These are phyloP conservation scores for Flaveria bidentis DNA, from an alignment of 129 eudicot species.

Conservation along the genomic window DNA sequence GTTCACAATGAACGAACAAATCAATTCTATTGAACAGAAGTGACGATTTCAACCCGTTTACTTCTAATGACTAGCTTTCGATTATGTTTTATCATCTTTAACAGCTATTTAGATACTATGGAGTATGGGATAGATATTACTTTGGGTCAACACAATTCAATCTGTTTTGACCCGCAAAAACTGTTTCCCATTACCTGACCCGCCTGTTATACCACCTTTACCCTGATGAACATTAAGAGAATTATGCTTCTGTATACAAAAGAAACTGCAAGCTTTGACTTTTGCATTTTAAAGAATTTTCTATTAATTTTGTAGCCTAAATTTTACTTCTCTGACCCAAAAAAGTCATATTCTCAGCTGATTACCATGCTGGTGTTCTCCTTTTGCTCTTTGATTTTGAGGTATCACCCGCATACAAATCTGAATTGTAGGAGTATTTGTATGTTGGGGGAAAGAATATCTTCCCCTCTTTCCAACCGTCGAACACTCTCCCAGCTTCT, in stretches of 20 bases:
- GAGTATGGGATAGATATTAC: background rate
- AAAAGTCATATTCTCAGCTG: conserved; percentile 8
- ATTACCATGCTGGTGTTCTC: conserved; percentile 71
- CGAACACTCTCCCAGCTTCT: conserved; percentile 60
- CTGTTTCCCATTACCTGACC: background rate
- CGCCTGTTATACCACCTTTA: background rate
- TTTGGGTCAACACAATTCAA: background rate
- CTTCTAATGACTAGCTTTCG: background rate
- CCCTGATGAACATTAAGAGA: background rate
- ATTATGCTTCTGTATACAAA: background rate
- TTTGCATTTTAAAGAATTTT: background rate
- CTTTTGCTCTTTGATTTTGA: conserved; percentile 57
- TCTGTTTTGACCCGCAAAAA: background rate
- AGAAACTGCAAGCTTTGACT: background rate
- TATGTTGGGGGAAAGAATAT: conserved; percentile 61
- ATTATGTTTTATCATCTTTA: background rate
- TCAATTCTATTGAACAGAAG: background rate
- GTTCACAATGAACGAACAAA: conserved; percentile 11
- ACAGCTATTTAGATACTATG: background rate
- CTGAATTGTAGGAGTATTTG: conserved; percentile 59
- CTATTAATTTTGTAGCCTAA: background rate
- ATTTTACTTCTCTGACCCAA: conserved; percentile 6
- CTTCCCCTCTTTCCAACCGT: conserved; percentile 65
- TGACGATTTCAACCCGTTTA: background rate
- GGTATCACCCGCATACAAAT: conserved; percentile 53